Base-by-base conservation (phyloP, 2,329 filamentous ascomycete species). In the Alternaria ventricosa region DNA sequence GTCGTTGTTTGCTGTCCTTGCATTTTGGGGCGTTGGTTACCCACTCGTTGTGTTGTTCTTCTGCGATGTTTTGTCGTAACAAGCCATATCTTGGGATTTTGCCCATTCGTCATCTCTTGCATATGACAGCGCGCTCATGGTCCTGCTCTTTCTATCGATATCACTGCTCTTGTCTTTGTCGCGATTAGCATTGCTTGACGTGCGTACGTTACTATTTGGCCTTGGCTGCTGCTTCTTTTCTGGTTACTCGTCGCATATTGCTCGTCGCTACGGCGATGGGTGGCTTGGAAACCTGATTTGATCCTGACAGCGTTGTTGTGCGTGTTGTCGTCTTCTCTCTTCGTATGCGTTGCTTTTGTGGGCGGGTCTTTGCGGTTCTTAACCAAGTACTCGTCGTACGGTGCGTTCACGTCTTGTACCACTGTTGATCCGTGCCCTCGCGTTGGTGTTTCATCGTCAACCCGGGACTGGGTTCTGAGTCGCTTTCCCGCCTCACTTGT, bases 391-490 rank as follows among this genome's bases (percentile, higher is more conserved):
- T 53, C 30, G 49, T 36, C 36, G 49, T 53, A 36, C 36, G 22
- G 36, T 33, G 33, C 20, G 22, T 41, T 28, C 28, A 41, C 13
- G 54, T 46, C 28, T 23, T 56, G 43, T 56, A 56, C 54, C 33
- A 56, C 27, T 33, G 54, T 20, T 55, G 46, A 61, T 58, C 55
- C 58, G 62, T 64, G 58, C 58, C 30, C 51, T 49, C 43, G 60
- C 53, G 22, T 59, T 65, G 55, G 63, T 56, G 63, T 63, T 63
- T 65, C 60, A 65, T 49, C 44, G 44, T 43, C 53, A 25, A 25
- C 30, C 36, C n/a, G 44, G 18, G 23, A 43, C 22, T 43, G 60
- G 46, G 41, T 22, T 30, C 20, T 36, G 47, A 27, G n/a, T 56
- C 27, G 41, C 28, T 23, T 41, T 3, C 22, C 49, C 22, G 36